Conservation (phyloP, 2,329 filamentous ascomycete genomes). For the Aspergillus ochraceoroseus region DNA sequence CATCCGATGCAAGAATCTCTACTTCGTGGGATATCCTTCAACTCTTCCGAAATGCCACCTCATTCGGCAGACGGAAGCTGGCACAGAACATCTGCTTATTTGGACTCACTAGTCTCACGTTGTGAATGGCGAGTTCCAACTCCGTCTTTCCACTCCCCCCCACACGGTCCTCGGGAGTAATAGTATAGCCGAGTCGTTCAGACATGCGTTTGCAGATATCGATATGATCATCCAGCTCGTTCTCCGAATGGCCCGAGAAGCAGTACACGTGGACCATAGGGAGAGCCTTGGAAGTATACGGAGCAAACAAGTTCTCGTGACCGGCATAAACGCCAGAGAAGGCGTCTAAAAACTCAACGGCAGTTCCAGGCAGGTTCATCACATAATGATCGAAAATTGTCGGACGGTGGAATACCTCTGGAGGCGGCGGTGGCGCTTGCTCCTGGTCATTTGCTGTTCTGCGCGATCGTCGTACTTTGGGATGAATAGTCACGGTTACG, state of each 20-base stretch:
- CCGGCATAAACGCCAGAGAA: constrained; percentile 79
- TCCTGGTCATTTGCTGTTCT: constrained; percentile 29
- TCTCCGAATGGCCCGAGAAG: constrained; percentile 77
- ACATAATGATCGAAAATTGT: constrained; percentile 84
- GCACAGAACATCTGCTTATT: constrained; percentile 97
- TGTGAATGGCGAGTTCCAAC: constrained; percentile 52
- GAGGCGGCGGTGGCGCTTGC: constrained; percentile 23
- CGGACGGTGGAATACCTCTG: constrained; percentile 47
- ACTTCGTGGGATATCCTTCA: neutral
- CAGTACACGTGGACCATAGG: constrained; percentile 92
- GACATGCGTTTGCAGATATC: constrained; percentile 66
- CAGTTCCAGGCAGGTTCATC: constrained; percentile 93
- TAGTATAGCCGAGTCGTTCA: constrained; percentile 54
- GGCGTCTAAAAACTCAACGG: constrained; percentile 72
- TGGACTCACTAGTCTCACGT: constrained; percentile 82
- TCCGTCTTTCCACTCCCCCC: constrained; percentile 55
- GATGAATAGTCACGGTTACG: constrained; percentile 50
- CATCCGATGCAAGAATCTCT: constrained; percentile 15
- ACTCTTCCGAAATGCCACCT: constrained; percentile 65
- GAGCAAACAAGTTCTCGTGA: constrained; percentile 60
- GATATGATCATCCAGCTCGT: constrained; percentile 56
- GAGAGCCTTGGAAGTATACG: constrained; percentile 56
- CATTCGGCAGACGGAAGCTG: constrained; percentile 75
- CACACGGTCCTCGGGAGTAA: constrained; percentile 52
- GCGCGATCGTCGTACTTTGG: constrained; percentile 38